Percentiles rank a stretch among this genome's conserved stretches.
Conservation (phyloP, 306 rosid species). For the Argentina anserina region DNA sequence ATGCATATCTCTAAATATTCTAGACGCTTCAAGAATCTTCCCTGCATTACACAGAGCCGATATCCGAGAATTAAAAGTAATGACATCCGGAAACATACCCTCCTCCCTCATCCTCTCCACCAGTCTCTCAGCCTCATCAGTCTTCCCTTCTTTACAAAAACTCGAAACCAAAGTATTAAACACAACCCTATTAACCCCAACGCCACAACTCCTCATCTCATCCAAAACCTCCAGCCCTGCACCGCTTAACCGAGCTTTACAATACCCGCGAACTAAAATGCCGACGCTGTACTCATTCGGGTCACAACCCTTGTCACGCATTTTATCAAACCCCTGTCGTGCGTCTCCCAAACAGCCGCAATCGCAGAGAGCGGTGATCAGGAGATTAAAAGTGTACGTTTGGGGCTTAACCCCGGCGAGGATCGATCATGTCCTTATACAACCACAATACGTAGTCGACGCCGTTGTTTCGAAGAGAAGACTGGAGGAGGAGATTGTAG, state of each 20-base stretch:
- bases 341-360: conserved; percentile 55
- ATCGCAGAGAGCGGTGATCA: conserved; percentile 52
- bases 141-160: conserved; percentile 54
- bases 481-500: conserved; percentile 63
- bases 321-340: conserved; percentile 67
- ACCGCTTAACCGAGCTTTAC: conserved; percentile 43
- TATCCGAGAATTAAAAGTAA: conserved; percentile 87
- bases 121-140: conserved; percentile 74
- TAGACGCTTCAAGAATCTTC: conserved; percentile 77
- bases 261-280: conserved; percentile 78
- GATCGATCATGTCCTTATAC: conserved; percentile 72
- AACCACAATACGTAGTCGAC: conserved; percentile 50
- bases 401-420: conserved; percentile 52
- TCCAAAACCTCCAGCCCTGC: conserved; percentile 53
- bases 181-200: conserved; percentile 49
- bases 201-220: conserved; percentile 19
- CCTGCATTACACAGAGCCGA: conserved; percentile 73
- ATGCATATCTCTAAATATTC: conserved; percentile 89
- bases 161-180: conserved; percentile 79
- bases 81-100: conserved; percentile 61
- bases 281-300: conserved; percentile 72
- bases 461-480: conserved; percentile 34
- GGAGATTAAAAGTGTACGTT: conserved; percentile 72
- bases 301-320: conserved; percentile 66
- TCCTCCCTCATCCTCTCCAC: conserved; percentile 68